Base-by-base conservation (phyloP, 1,139 yeast genomes). In the Yamadazyma dushanensis region DNA sequence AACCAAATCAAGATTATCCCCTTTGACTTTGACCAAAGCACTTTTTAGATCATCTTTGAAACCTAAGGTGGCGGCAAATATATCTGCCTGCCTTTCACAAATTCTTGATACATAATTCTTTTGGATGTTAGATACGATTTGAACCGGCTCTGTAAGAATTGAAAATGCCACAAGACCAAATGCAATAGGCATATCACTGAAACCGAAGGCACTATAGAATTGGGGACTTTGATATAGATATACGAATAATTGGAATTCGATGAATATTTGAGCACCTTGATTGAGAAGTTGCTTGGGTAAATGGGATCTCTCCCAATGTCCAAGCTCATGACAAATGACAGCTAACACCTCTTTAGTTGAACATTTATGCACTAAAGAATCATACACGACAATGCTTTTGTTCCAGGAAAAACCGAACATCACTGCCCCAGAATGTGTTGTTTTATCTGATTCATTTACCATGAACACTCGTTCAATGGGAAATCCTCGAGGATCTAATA, bases 241-340 rank as follows among this genome's bases (percentile, higher is more conserved):
- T 7, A 10, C 8, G 13, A 27, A 17, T 17, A 17, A 8, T 16
- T 17, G 30, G 16, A 27, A 31, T 25, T 31, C 29, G 34, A 31
- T 17, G 29, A 31, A 31, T 25, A 31, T 31, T 25, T 25, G 34
- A 31, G 29, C 34, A 25, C 34, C 34, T 31, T 24, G 34, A 25
- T 31, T 31, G 29, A 31, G 34, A 25, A 31, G 24, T 31, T 31
- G 34, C 34, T 31, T 31, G 33, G 33, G 33, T 30, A 30, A 30
- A 57, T 87, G 96, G 39, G 82, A 78, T 55, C 80, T 66, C 44
- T 81, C 79, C 96, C 96, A 87, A 58, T 87, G 96, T 31, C 96
- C 96, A 43, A 87, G 79, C 61, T 87, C 96, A 53, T 87, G 96
- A 13, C 90, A 95, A 47, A 87, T 64, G 3, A 87, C 92, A 26